Conservation (phyloP, 257 asterid species). For the Solanum chmielewskii region DNA sequence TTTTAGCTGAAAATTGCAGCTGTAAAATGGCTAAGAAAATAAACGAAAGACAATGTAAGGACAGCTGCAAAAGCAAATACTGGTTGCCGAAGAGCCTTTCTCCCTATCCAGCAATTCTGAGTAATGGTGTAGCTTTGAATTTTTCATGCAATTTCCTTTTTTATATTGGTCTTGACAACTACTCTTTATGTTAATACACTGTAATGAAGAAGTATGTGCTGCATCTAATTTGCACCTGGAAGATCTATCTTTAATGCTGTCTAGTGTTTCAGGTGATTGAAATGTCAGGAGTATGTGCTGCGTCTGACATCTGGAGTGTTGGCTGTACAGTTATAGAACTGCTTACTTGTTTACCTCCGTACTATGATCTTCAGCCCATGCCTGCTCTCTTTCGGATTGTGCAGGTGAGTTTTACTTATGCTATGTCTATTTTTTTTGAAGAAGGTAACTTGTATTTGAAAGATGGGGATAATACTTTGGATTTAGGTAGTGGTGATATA, state of each 20-base stretch:
- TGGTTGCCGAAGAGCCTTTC: not conserved
- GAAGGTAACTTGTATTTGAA: not conserved
- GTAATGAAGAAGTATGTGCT: not conserved
- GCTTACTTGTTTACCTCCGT: slow-evolving; percentile 94
- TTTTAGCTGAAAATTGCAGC: not conserved
- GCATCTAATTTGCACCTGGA: not conserved
- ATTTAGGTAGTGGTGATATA: not conserved
- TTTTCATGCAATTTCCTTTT: not conserved
- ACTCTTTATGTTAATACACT: not conserved
- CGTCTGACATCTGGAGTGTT: slow-evolving; percentile 99
- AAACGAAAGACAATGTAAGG: not conserved
- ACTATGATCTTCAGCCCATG: slow-evolving; percentile 98
- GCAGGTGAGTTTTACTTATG: slow-evolving; percentile 43
- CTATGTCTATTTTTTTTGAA: not conserved
- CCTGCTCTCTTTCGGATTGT: slow-evolving; percentile 97
- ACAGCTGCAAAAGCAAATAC: not conserved
- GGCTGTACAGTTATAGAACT: slow-evolving; percentile 99
- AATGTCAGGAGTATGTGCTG: slow-evolving; percentile 99
- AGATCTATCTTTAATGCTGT: slow-evolving; percentile 3
- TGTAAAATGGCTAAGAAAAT: not conserved
- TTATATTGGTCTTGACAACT: not conserved
- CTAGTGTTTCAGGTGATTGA: slow-evolving; percentile 68
- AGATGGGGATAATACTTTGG: not conserved
- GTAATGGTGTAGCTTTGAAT: not conserved
- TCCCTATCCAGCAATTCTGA: not conserved